A percentile compares a stretch with the other conserved stretches of the same genome.
These are phyloP conservation scores for Eucalyptus tenuipes DNA, from an alignment of 345 rosid species.

Conservation along the genomic window DNA sequence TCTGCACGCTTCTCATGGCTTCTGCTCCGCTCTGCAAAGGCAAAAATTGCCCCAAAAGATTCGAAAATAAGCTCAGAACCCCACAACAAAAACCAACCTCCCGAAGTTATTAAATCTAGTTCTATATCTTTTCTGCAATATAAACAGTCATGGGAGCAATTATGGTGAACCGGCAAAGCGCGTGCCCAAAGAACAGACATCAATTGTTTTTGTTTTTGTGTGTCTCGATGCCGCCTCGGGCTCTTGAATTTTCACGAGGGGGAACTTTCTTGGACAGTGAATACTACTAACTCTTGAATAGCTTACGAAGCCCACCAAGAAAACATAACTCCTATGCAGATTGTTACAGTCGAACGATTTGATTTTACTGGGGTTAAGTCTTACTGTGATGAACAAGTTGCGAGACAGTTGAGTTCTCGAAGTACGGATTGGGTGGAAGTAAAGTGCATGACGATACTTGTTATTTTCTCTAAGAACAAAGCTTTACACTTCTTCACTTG, in stretches of 20 bases:
- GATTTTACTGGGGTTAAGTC: not conserved
- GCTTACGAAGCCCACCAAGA: not conserved
- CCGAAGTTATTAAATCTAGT: not conserved
- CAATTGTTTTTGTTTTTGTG: not conserved
- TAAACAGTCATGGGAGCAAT: not conserved
- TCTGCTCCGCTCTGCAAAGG: constrained; percentile 56
- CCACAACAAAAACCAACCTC: not conserved
- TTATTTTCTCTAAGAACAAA: not conserved
- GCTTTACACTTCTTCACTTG: not conserved
- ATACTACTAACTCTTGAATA: not conserved
- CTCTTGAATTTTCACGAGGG: not conserved
- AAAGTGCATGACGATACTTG: not conserved
- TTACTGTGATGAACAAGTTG: not conserved
- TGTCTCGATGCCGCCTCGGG: not conserved
- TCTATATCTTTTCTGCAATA: not conserved
- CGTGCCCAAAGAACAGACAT: not conserved
- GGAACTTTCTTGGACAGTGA: not conserved
- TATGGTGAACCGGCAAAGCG: not conserved
- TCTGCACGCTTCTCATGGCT: constrained; percentile 10
- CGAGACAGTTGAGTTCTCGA: not conserved
- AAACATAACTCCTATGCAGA: not conserved
- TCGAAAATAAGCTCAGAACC: not conserved
- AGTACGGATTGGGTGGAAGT: not conserved
- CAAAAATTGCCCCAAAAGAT: not conserved
- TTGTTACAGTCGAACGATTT: not conserved